Base-by-base conservation (phyloP, 345 rosid genomes). In the Theobroma cacao region DNA sequence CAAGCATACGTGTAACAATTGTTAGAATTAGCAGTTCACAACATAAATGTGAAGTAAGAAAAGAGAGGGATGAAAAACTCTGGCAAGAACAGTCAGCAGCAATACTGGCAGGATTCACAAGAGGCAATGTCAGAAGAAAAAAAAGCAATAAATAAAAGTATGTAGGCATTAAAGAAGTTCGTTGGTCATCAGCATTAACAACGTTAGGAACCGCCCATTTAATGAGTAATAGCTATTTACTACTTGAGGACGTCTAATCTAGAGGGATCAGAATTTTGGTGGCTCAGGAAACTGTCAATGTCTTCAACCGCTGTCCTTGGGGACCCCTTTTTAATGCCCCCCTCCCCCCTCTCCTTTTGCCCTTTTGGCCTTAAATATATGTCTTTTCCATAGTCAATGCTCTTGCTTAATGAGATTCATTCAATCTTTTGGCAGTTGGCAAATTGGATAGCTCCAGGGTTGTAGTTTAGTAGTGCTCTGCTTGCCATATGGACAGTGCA, bases 201-300 rank as follows among this genome's bases (percentile, higher is more conserved):
- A 38, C 40, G 75, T 71, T 80, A 80, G 83, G 80, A 76, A 70
- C 83, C 83, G 79, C 20, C 77, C 63, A 75, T 69, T 80, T n/a
- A 69, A 76, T 69, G 56, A 33, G 50, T 48, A 67, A 5, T 2
- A 9, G 5, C 38, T 41, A 12, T n/a, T 41, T 33, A n/a, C n/a
- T 24, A 8, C 45, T 13, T 8, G 6, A 26, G 59, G 26, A 20
- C 20, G 7, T 53, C 58, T 52, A 18, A 52, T 17, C 56, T 52
- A 52, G 7, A 11, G 8, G 72, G 20, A 56, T 64, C 20, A 28
- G n/a, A 24, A 18, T 65, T 20, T 36, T 11, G 41, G 41, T 55
- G 74, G 22, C 26, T 38, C 68, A 58, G 70, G 80, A 59, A 60
- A 31, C 48, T 43, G 61, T 58, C 60, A 69, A 40, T 40, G 17